These are phyloP conservation scores for Elongisporangium prolatum DNA, from an alignment of 352 stramenopile species.

Conservation along the genomic window DNA sequence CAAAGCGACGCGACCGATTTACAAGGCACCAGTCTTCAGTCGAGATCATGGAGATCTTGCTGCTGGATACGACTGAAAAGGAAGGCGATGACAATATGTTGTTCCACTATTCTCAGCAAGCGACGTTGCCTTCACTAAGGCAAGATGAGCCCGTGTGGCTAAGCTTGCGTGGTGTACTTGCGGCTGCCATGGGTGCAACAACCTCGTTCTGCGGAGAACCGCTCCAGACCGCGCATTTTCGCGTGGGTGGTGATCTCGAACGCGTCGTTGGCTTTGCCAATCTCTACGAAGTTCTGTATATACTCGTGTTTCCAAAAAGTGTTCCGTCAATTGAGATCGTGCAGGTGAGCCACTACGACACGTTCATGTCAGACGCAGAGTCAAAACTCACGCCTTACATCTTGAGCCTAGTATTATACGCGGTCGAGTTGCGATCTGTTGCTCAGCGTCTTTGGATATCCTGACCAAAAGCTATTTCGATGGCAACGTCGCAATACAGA, in stretches of 20 bases:
- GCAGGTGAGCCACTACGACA: no score
- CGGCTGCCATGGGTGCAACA: constrained; percentile 45
- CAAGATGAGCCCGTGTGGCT: constrained; percentile 19
- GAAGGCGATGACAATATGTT: constrained; percentile 69
- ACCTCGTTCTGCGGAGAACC: constrained; percentile 42
- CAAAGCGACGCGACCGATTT: not conserved
- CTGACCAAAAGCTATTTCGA: constrained; percentile 25
- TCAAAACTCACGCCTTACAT: constrained; percentile 1
- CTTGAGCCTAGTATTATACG: constrained; percentile 43
- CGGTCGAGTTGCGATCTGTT: constrained; percentile 45
- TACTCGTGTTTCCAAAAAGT: constrained; percentile 29
- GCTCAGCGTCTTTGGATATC: constrained; percentile 49
- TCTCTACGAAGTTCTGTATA: constrained; percentile 50
- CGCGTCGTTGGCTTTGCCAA: constrained; percentile 38
- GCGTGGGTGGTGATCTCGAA: constrained; percentile 1
- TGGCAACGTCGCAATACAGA: constrained; percentile 12
- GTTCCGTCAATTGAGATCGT: constrained; percentile 12
- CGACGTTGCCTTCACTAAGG: not conserved
- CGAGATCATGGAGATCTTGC: constrained; percentile 36
- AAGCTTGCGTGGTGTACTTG: constrained; percentile 50
- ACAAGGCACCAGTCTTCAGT: constrained; percentile 8
- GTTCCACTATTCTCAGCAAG: constrained; percentile 25
- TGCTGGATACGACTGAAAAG: constrained; percentile 60
- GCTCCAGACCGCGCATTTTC: constrained; percentile 32
- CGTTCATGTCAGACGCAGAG: no score